Percentiles rank a stretch among this genome's conserved stretches.
Evolutionary conservation across 345 rosid species (phyloP).

Genomic region (Citrus sp.): DNA sequence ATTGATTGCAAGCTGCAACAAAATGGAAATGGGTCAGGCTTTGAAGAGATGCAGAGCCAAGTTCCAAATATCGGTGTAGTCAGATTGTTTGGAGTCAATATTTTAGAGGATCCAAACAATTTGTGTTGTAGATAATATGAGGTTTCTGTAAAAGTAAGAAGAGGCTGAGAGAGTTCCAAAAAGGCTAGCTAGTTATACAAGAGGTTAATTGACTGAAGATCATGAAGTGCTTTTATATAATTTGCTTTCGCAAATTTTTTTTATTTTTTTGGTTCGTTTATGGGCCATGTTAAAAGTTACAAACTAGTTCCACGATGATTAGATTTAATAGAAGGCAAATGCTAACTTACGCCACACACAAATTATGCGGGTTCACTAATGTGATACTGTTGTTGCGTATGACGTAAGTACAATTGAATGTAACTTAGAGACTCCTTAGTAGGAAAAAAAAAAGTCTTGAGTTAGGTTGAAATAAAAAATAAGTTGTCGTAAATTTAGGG

Average conservation of each 20-base stretch:
- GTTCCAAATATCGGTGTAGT: background rate
- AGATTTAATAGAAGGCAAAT: too few species aligned
- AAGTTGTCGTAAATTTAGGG: too few species aligned
- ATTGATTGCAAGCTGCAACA: slow-evolving; percentile 23
- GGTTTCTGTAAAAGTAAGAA: background rate
- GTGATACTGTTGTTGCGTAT: too few species aligned
- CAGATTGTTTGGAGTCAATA: slow-evolving; percentile 17
- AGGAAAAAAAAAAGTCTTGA: background rate
- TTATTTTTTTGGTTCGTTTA: background rate
- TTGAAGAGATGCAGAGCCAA: background rate
- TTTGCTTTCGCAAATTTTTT: background rate
- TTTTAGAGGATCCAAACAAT: slow-evolving; percentile 5
- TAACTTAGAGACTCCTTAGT: too few species aligned
- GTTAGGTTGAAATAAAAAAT: background rate
- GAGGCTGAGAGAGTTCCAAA: background rate
- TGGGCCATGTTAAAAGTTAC: background rate
- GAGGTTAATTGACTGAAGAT: background rate
- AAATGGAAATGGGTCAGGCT: background rate
- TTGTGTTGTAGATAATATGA: background rate
- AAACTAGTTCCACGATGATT: background rate
- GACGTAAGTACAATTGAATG: too few species aligned
- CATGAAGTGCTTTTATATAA: background rate
- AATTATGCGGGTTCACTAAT: too few species aligned
- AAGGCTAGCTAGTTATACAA: background rate
- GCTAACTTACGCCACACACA: too few species aligned